phyloP scores from a whole-genome alignment of 371 early-diverging fungal species.

The Smittium culicis region DNA sequence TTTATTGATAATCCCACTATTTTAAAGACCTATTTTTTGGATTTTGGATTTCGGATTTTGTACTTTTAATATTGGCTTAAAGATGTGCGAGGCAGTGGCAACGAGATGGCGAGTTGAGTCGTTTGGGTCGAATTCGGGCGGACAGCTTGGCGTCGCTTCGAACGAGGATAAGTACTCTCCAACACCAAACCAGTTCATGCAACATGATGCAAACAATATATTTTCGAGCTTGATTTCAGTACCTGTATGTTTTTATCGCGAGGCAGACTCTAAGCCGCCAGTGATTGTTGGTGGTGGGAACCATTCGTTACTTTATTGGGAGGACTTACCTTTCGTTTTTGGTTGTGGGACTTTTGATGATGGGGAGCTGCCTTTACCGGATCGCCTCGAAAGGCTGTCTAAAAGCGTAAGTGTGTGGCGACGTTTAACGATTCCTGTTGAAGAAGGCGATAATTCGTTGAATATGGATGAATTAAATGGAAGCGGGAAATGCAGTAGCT shows the following conservation, averaged over 20 bases:
- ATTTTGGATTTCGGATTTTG: no score
- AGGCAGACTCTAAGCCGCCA: background rate
- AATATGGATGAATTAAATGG: background rate
- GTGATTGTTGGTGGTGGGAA: constrained; percentile 27
- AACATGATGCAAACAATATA: background rate
- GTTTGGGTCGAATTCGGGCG: constrained; percentile 11
- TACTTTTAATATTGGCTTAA: no score
- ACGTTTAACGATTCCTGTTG: background rate
- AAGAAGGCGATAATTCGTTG: background rate
- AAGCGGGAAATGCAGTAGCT: background rate
- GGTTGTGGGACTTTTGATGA: constrained; percentile 21
- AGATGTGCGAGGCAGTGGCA: constrained; percentile 22
- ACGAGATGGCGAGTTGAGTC: constrained; percentile 12
- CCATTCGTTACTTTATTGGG: constrained; percentile 22
- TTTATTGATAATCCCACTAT: no score
- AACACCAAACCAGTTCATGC: background rate
- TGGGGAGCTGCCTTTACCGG: constrained; percentile 25
- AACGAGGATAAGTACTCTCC: background rate
- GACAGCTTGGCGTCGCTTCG: constrained; percentile 3
- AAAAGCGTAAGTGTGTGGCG: no score
- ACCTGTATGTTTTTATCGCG: background rate
- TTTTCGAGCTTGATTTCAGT: background rate
- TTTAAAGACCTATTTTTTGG: no score
- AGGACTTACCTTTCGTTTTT: constrained; percentile 11
- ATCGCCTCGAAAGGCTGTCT: no score